A percentile compares a stretch with the other conserved stretches of the same genome.
phyloP scores from a whole-genome alignment of 1,284 basidiomycete genomes.

The Irpex sp. region DNA sequence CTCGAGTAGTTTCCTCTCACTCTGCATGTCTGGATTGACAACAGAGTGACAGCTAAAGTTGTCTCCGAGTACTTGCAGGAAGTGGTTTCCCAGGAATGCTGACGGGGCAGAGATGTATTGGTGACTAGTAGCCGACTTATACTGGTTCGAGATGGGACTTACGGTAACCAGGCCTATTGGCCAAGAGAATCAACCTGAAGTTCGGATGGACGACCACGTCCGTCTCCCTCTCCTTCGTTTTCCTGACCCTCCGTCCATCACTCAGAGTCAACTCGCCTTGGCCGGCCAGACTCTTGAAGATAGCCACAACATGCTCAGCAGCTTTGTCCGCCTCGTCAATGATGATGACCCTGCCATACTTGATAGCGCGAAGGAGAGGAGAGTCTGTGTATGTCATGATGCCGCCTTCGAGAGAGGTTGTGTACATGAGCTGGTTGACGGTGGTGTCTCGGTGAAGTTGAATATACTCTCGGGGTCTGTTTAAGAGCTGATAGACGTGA shows the following conservation, averaged over 20 bases:
- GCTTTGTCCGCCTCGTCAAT: conserved; percentile 72
- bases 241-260: conserved; percentile 56
- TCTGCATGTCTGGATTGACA: conserved; percentile 59
- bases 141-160: conserved; percentile 24
- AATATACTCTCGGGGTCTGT: conserved; percentile 63
- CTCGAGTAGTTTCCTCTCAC: conserved; percentile 51
- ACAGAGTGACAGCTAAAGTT: conserved; percentile 65
- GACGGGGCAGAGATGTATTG: neutral
- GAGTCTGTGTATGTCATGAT: conserved; percentile 59
- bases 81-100: conserved; percentile 72
- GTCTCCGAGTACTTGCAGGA: conserved; percentile 66
- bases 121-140: neutral
- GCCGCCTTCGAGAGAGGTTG: conserved; percentile 53
- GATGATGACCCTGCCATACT: conserved; percentile 54
- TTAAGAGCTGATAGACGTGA: conserved; percentile 40
- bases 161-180: conserved; percentile 74
- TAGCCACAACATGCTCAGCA: conserved; percentile 65
- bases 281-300: conserved; percentile 63
- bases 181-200: conserved; percentile 60
- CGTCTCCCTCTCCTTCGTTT: conserved; percentile 38
- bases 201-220: conserved; percentile 60
- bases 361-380: conserved; percentile 59
- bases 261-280: conserved; percentile 59
- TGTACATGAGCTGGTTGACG: conserved; percentile 67
- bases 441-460: conserved; percentile 68